Conservation (phyloP, 805 yeast species). For the Saturnispora galanensis region DNA sequence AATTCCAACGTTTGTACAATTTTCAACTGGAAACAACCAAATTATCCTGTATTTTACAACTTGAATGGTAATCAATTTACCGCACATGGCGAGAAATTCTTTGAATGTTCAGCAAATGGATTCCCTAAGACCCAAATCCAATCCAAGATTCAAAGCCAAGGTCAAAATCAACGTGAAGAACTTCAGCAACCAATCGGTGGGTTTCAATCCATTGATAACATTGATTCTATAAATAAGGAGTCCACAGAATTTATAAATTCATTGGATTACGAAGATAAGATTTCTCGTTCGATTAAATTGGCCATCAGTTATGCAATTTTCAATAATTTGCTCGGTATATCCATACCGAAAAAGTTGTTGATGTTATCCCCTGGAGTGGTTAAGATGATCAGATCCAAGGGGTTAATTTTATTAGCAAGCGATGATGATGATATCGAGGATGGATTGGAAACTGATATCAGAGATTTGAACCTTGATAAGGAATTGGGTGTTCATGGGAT, state of each 20-base stretch:
- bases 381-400: constrained; percentile 66
- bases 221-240: constrained; percentile 29
- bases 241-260: constrained; percentile 26
- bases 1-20: constrained; percentile 89
- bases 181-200: constrained; percentile 7
- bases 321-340: constrained; percentile 79
- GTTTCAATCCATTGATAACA: constrained; percentile 24
- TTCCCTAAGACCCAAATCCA: constrained; percentile 12
- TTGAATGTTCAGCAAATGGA: constrained; percentile 34
- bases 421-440: constrained; percentile 16
- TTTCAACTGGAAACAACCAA: constrained; percentile 97
- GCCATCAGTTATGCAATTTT: constrained; percentile 71
- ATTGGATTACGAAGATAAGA: constrained; percentile 30
- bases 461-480: constrained; percentile 21
- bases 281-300: constrained; percentile 65
- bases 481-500: constrained; percentile 50
- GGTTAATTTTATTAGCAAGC: constrained; percentile 65
- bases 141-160: neutral
- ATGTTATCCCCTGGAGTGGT: constrained; percentile 66
- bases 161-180: constrained; percentile 1
- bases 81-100: constrained; percentile 23
- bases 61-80: constrained; percentile 54
- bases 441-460: constrained; percentile 14
- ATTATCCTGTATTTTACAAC: constrained; percentile 85
- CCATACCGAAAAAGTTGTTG: constrained; percentile 63